phyloP scores from a whole-genome alignment of 2,329 filamentous ascomycete species.

The Aspergillus sp. region DNA sequence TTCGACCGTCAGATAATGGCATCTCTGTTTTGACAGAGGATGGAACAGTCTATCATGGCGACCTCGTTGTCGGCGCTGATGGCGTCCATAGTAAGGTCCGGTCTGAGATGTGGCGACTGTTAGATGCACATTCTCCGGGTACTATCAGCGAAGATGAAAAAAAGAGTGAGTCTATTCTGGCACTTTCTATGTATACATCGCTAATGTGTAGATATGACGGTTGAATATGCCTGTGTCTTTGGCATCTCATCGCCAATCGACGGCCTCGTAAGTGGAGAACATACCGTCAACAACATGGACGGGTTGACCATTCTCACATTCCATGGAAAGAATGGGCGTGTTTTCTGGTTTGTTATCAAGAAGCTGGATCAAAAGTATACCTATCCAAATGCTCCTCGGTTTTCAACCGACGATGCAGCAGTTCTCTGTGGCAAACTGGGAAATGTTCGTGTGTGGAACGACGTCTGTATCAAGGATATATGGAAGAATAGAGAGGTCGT shows the following conservation, averaged over 20 bases:
- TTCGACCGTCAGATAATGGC: conserved; percentile 15
- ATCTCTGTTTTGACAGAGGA: conserved; percentile 25
- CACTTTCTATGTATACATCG: too few species aligned
- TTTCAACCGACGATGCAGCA: conserved; percentile 15
- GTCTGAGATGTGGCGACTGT: conserved; percentile 21
- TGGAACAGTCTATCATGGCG: conserved; percentile 24
- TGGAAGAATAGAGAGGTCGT: conserved; percentile 14
- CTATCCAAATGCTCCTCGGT: conserved; percentile 18
- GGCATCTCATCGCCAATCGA: conserved; percentile 19
- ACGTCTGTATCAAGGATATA: conserved; percentile 16
- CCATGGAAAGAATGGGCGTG: conserved; percentile 14
- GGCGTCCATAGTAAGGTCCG: conserved; percentile 36
- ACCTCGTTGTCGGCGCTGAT: conserved; percentile 38
- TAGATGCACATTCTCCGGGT: neutral
- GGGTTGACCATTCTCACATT: conserved; percentile 12
- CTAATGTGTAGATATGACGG: conserved; percentile 8
- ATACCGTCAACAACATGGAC: conserved; percentile 12
- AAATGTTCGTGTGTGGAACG: conserved; percentile 9
- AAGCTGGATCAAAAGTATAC: conserved; percentile 17
- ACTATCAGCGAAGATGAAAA: neutral
- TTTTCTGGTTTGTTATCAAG: conserved; percentile 23
- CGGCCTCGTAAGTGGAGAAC: conserved; percentile 12
- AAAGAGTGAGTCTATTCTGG: neutral
- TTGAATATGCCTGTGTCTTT: conserved; percentile 26
- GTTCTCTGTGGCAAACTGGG: conserved; percentile 4